phyloP scores from a whole-genome alignment of 164 flowering plant species.

The Hamamelis virginiana region DNA sequence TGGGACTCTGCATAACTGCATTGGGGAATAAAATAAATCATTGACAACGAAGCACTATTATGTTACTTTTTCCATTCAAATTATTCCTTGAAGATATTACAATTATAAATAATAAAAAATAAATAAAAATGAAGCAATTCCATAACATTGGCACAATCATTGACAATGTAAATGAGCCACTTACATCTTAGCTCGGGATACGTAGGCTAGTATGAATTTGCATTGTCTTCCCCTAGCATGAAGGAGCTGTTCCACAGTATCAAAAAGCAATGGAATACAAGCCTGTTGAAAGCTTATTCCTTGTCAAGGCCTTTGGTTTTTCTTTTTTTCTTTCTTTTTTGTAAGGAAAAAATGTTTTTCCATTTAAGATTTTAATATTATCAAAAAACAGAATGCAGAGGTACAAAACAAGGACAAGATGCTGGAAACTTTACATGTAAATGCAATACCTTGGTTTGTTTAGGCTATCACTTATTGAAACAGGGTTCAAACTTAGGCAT shows the following conservation, averaged over 20 bases:
- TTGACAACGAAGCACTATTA: not conserved
- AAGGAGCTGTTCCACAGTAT: slow-evolving; percentile 68
- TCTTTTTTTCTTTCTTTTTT: not conserved
- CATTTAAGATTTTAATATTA: not conserved
- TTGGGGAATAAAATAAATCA: too few relatives aligned
- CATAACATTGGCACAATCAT: not conserved
- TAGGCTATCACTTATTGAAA: not conserved
- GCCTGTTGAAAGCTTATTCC: slow-evolving; percentile 85
- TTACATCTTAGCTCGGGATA: slow-evolving; percentile 80
- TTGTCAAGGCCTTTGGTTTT: slow-evolving; percentile 45
- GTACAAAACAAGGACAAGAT: not conserved
- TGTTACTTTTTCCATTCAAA: too few relatives aligned
- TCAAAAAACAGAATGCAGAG: not conserved
- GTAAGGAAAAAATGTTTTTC: too few relatives aligned
- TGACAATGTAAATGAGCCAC: slow-evolving; percentile 12
- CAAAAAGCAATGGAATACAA: slow-evolving; percentile 73
- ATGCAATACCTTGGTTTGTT: not conserved
- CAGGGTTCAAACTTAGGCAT: not conserved
- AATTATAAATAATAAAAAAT: too few relatives aligned
- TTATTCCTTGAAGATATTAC: not conserved
- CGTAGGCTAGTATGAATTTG: slow-evolving; percentile 79
- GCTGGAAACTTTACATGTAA: not conserved
- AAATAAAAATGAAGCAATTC: not conserved
- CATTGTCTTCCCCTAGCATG: slow-evolving; percentile 38
- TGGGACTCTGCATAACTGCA: not conserved